A percentile compares a stretch with the other conserved stretches of the same genome.
These are phyloP conservation scores for Trichoderma sp. DNA, from an alignment of 2,329 filamentous ascomycete genomes.

Conservation along the genomic window DNA sequence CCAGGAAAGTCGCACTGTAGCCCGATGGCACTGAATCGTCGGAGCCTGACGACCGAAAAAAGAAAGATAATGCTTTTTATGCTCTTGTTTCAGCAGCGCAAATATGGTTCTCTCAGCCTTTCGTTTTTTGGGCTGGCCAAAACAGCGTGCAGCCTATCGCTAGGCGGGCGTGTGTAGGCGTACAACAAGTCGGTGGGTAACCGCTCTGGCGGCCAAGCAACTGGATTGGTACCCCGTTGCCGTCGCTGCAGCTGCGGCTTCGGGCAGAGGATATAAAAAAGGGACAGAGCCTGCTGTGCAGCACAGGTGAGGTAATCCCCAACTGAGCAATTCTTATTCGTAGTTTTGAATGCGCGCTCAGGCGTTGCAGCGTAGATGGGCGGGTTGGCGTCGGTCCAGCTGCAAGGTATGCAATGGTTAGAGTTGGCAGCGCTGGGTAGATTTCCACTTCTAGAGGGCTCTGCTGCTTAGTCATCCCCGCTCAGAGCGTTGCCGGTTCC, in stretches of 20 bases:
- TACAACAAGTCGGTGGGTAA: slow-evolving; percentile 23
- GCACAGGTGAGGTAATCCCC: not conserved
- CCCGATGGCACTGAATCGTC: not conserved
- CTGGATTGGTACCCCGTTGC: slow-evolving; percentile 8
- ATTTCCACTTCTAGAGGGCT: slow-evolving; percentile 32
- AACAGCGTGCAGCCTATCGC: slow-evolving; percentile 5
- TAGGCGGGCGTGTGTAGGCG: slow-evolving; percentile 4
- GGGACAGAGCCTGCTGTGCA: not conserved
- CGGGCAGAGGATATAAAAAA: not conserved
- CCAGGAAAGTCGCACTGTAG: not conserved
- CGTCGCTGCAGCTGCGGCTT: slow-evolving; percentile 10
- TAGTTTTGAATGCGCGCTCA: slow-evolving; percentile 19
- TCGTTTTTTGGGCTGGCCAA: not conserved
- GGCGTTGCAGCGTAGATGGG: slow-evolving; percentile 21
- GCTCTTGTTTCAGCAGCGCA: not conserved
- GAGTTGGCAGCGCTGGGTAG: slow-evolving; percentile 38
- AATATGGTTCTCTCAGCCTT: not conserved
- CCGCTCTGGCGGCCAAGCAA: not conserved
- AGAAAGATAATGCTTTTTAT: not conserved
- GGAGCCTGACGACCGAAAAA: not conserved
- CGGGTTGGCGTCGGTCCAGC: slow-evolving; percentile 25
- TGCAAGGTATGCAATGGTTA: slow-evolving; percentile 41
- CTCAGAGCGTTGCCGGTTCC: not conserved
- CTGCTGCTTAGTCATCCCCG: slow-evolving; percentile 19
- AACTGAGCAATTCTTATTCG: not conserved